Base-by-base conservation (phyloP, 306 rosid species). In the Begonia masoniana region DNA sequence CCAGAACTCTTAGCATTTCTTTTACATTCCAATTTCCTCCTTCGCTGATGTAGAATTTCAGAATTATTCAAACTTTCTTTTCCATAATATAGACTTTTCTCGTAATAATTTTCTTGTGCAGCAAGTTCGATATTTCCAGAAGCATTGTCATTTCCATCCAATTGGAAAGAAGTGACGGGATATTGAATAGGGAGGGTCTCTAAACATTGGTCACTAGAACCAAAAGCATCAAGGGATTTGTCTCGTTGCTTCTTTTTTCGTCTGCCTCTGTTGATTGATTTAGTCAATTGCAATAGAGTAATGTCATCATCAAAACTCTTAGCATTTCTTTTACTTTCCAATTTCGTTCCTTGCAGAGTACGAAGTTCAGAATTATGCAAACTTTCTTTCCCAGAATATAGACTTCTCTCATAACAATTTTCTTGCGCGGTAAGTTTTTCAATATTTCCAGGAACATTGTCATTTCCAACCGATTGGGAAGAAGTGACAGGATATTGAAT, bases 401-500 rank as follows among this genome's bases (percentile, higher is more conserved):
- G 24, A 21, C 10, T 59, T 56, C 66, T 65, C 47, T 76, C 56
- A 53, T 42, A 58, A 51, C 55, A 67, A 58, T 26, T 52, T 61
- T 70, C 74, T 62, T 50, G 74, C 26, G 57, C 43, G 62, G 50
- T 59, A 72, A 48, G 50, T 36, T 60, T 76, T 55, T 66, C 66
- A 24, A 65, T 46, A 61, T 64, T 56, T 48, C 49, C 45, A 46
- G 70, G 63, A 66, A 57, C 53, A 52, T 51, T 73, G 65, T 63
- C 81, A 43, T 46, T 71, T 59, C 76, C 59, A 68, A 45, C 62
- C 63, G 61, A 67, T 59, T 75, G 57, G 14, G 67, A 56, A 61
- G 84, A 68, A 68, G 58, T 65, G 61, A 69, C 73, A 24, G 80
- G 71, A 50, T 55, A 39, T 53, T 71, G 71, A 76, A 65, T 42